Conservation (phyloP, 352 stramenopile species). For the Globisporangium cederbergense region DNA sequence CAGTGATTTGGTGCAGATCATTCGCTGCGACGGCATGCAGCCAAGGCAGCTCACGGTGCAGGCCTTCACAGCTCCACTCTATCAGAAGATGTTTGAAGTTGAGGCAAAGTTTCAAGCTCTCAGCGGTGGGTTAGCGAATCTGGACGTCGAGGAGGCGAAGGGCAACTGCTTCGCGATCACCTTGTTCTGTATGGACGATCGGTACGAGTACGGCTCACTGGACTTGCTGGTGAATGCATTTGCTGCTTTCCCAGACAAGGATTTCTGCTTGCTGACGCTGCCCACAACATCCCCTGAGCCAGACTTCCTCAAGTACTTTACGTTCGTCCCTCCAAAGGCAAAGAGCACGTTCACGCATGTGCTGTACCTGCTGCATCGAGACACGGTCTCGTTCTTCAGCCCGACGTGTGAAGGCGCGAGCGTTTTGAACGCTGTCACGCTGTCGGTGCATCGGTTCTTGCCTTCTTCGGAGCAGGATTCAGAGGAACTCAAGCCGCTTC, state of each 20-base stretch:
- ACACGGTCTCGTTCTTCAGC: slow-evolving; percentile 56
- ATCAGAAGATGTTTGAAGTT: slow-evolving; percentile 37
- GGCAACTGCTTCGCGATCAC: slow-evolving; percentile 63
- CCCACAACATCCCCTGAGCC: slow-evolving; percentile 45
- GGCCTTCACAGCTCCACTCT: slow-evolving; percentile 46
- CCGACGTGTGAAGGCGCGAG: slow-evolving; percentile 21
- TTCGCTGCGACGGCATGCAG: slow-evolving; percentile 61
- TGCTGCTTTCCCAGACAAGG: slow-evolving; percentile 41
- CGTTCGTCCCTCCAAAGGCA: slow-evolving; percentile 31
- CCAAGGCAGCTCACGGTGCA: slow-evolving; percentile 33
- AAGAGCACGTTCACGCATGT: slow-evolving; percentile 53
- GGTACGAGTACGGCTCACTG: slow-evolving; percentile 33
- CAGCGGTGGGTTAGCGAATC: slow-evolving; percentile 21
- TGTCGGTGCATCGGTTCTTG: slow-evolving; percentile 34
- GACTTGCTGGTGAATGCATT: slow-evolving; percentile 54
- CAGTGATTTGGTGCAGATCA: slow-evolving; percentile 34
- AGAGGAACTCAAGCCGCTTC: slow-evolving; percentile 19
- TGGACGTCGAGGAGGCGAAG: slow-evolving; percentile 36
- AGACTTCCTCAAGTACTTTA: slow-evolving; percentile 47
- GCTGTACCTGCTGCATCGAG: slow-evolving; percentile 53
- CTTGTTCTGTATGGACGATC: slow-evolving; percentile 57
- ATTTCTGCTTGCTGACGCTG: slow-evolving; percentile 58
- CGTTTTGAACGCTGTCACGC: slow-evolving; percentile 31
- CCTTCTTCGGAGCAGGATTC: slow-evolving; percentile 11
- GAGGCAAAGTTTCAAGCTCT: slow-evolving; percentile 29